Conservation (phyloP, 129 eudicot genomes). For the Heracleum sosnowskyi region DNA sequence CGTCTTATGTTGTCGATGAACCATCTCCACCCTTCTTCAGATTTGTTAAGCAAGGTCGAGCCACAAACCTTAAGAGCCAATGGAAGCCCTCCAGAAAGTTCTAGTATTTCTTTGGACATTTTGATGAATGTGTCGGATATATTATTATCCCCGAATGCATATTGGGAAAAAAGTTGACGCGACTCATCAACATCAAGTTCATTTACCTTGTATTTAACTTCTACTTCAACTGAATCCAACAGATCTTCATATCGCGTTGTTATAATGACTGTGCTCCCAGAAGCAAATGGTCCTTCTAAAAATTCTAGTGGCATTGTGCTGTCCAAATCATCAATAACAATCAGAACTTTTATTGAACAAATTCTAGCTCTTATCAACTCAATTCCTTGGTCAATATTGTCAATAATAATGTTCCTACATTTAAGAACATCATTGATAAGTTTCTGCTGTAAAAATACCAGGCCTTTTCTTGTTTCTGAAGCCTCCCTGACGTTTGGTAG, state of each 20-base stretch:
- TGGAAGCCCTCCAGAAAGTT: slow-evolving; percentile 15
- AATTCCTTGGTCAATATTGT: not conserved
- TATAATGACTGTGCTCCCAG: slow-evolving; percentile 8
- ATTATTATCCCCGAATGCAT: slow-evolving; percentile 8
- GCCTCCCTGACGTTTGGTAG: not conserved
- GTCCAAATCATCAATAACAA: not conserved
- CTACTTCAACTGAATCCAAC: not conserved
- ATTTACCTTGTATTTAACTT: not conserved
- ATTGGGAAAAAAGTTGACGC: slow-evolving; percentile 2
- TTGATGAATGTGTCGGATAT: not conserved
- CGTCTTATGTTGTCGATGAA: slow-evolving; percentile 7
- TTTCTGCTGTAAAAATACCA: not conserved
- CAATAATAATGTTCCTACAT: not conserved
- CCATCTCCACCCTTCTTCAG: not conserved
- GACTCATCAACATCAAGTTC: slow-evolving; percentile 6
- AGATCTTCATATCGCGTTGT: slow-evolving; percentile 12
- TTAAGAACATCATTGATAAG: not conserved
- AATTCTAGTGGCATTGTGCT: not conserved
- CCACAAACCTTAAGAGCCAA: slow-evolving; percentile 25
- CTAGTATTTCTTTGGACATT: not conserved
- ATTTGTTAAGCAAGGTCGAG: slow-evolving; percentile 5
- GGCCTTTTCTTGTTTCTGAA: not conserved
- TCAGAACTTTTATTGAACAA: not conserved
- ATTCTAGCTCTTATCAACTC: not conserved
- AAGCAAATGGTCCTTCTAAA: slow-evolving; percentile 9